phyloP scores from a whole-genome alignment of 2,329 filamentous ascomycete species.

The Chrysoporthe cubensis region DNA sequence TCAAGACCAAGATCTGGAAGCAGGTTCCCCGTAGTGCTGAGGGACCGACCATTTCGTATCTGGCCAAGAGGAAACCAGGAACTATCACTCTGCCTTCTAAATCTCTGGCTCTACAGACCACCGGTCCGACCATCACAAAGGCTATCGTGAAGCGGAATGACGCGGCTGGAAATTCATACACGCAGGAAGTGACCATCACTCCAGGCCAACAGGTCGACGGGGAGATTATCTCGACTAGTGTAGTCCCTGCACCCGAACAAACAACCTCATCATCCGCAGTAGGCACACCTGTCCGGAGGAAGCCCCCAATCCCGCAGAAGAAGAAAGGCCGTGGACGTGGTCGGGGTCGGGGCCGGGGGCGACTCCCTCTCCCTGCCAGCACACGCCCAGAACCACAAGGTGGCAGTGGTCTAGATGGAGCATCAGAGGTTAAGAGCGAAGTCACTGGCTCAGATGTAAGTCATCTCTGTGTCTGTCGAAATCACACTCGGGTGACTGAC shows the following conservation, averaged over 20 bases:
- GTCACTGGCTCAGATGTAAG: constrained; percentile 46
- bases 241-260: constrained; percentile 59
- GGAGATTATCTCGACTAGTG: constrained; percentile 70
- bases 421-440: constrained; percentile 44
- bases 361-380: constrained; percentile 42
- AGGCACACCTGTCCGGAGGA: constrained; percentile 55
- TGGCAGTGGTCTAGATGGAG: constrained; percentile 43
- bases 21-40: constrained; percentile 64
- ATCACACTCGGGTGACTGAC: constrained; percentile 29
- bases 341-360: constrained; percentile 69
- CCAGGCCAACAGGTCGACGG: constrained; percentile 82
- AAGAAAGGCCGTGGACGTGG: constrained; percentile 67
- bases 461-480: constrained; percentile 11
- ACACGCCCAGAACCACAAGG: constrained; percentile 39
- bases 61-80: constrained; percentile 66
- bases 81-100: constrained; percentile 61
- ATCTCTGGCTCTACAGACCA: constrained; percentile 48
- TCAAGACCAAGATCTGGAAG: constrained; percentile 64
- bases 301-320: constrained; percentile 77
- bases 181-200: constrained; percentile 80
- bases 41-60: constrained; percentile 53
- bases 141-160: constrained; percentile 81
- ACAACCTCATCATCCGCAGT: constrained; percentile 54
- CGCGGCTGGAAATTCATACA: constrained; percentile 77
- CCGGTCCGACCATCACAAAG: constrained; percentile 68